Evolutionary conservation across 2,329 filamentous ascomycete genomes (phyloP), one percentile per base, ranked within the genome.

Genomic region (Cercospora beticola): DNA sequence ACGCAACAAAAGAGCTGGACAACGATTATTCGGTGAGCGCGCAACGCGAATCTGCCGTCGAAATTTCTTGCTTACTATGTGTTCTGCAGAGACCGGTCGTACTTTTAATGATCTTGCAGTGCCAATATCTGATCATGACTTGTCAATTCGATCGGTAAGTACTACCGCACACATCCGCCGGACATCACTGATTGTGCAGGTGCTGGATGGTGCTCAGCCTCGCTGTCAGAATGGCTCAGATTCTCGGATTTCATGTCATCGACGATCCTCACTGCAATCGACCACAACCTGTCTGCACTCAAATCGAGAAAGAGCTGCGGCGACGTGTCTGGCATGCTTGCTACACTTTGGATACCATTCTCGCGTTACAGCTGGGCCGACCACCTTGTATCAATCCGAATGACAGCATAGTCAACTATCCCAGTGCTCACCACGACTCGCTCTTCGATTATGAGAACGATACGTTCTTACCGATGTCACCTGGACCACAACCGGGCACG

Each of bases 81-180:
- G 21, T 4, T 10, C 6, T 54, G 49, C 49, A 54, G 49, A 54
- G 49, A 9, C 49, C 49, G 21, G 7, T 56, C 49, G 21, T 56
- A 9, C 49, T 56, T 56, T 4, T 56, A 16, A 28, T 56, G 49
- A 56, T 56, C 6, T 26, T 56, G 21, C 49, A 56, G 26, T 56
- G 49, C 49, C 49, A 56, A 26, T 64, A 69, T 46, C 31, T 69
- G 10, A 28, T 69, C 18, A 64, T 54, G 8, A 69, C 58, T 26
- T 63, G 59, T 23, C 63, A 69, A 56, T 66, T 60, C n/a, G 67
- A 69, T 16, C 62, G 61, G 67, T 69, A 56, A 63, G 67, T 40
- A 5, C 16, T 21, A 6, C 12, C 8, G 18, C 14, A 21, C 1
- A 57, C 14, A 3, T 30, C 52, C 52, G 2, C 59, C 30, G 36